Percentiles rank a stretch among this genome's conserved stretches.
phyloP scores from a whole-genome alignment of 441 rosid genomes.

The Croton setiger region DNA sequence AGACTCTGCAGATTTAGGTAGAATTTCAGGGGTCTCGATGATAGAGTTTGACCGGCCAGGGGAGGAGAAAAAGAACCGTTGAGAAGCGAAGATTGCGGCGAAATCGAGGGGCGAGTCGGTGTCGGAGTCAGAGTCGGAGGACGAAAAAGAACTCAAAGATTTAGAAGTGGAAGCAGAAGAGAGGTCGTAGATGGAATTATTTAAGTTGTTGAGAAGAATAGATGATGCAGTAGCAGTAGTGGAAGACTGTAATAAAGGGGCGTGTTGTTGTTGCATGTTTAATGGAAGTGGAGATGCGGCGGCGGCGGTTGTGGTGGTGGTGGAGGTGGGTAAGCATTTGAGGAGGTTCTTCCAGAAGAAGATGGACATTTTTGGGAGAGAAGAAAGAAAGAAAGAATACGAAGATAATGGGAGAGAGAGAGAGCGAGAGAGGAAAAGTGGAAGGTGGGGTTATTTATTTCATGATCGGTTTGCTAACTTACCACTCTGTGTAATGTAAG shows the following conservation, averaged over 20 bases:
- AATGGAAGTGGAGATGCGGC: slow-evolving; percentile 21
- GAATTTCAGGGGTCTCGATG: slow-evolving; percentile 40
- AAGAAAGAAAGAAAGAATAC: not conserved
- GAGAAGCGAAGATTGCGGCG: slow-evolving; percentile 70
- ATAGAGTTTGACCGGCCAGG: slow-evolving; percentile 93
- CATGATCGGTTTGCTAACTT: not conserved
- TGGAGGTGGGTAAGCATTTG: slow-evolving; percentile 34
- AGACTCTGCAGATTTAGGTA: not conserved
- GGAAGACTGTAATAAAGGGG: slow-evolving; percentile 10
- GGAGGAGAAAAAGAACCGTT: slow-evolving; percentile 87
- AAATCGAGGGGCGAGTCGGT: slow-evolving; percentile 48
- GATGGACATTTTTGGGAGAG: slow-evolving; percentile 35
- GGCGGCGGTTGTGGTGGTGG: slow-evolving; percentile 9
- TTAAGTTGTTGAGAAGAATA: slow-evolving; percentile 44
- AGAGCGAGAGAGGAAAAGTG: not conserved
- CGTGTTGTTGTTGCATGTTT: slow-evolving; percentile 23
- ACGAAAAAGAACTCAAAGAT: slow-evolving; percentile 32
- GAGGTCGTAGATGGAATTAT: slow-evolving; percentile 36
- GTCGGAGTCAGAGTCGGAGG: slow-evolving; percentile 40
- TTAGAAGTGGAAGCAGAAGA: slow-evolving; percentile 43
- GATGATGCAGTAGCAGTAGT: slow-evolving; percentile 15
- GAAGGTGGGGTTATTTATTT: slow-evolving; percentile 21
- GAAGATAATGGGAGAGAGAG: not conserved
- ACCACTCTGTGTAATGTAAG: not conserved
- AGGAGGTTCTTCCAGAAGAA: slow-evolving; percentile 58